These are phyloP conservation scores for Cladorrhinum sp. DNA, from an alignment of 2,329 filamentous ascomycete species.

Conservation along the genomic window DNA sequence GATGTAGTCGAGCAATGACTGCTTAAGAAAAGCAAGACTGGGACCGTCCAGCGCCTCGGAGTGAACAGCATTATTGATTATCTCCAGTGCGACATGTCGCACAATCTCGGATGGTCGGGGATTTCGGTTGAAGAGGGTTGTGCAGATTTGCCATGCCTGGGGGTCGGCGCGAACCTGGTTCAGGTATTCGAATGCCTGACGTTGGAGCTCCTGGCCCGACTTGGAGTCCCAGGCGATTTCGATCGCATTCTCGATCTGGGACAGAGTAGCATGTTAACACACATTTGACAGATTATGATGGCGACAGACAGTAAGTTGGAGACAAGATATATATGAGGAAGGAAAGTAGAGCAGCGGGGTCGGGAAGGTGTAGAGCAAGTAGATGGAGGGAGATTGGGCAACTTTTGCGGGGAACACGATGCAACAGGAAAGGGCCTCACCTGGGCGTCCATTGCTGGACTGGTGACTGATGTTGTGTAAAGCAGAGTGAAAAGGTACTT, in stretches of 20 bases:
- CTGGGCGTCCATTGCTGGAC: conserved; percentile 32
- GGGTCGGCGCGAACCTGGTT: conserved; percentile 76
- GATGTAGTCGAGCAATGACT: conserved; percentile 78
- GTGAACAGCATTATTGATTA: conserved; percentile 89
- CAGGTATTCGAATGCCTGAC: conserved; percentile 78
- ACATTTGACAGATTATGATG: neutral
- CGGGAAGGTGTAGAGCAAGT: neutral
- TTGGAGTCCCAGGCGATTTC: conserved; percentile 84
- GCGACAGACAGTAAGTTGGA: too few relatives aligned
- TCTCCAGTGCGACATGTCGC: conserved; percentile 83
- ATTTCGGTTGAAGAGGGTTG: conserved; percentile 76
- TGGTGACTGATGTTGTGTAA: conserved; percentile 6
- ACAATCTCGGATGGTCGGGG: conserved; percentile 78
- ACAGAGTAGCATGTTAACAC: neutral
- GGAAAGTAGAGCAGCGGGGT: neutral
- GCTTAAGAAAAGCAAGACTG: conserved; percentile 72
- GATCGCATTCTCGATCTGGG: conserved; percentile 88
- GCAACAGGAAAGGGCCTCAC: conserved; percentile 22
- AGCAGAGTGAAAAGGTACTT: neutral
- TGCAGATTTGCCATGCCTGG: conserved; percentile 86
- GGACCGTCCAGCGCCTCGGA: conserved; percentile 70
- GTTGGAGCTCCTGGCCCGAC: conserved; percentile 71
- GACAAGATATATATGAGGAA: neutral
- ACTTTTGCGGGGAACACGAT: conserved; percentile 15
- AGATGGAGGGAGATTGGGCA: conserved; percentile 14